Evolutionary conservation across 208 protist genomes (phyloP), one percentile per base, ranked within the genome.

Genomic region (Trypanosoma rangeli): DNA sequence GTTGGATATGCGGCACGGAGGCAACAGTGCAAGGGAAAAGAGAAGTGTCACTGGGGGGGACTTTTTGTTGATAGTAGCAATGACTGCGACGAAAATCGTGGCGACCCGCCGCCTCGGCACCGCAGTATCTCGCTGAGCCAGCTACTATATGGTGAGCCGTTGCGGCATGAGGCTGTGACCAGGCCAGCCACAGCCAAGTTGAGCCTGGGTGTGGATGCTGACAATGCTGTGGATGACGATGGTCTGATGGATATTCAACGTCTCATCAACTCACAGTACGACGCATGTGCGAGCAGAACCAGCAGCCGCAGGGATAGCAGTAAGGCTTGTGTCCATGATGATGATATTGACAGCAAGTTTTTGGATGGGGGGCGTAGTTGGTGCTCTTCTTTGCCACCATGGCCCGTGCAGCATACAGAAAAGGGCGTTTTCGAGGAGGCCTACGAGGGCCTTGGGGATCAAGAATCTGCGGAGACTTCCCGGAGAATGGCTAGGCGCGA

Each of bases 211-310:
- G 28, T 31, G 22, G 10, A 42, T 42, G 10, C 4, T 42, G 7
- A 42, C 10, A 10, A 42, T 42, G 37, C 4, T 42, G 37, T 13
- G 4, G 52, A 68, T 68, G 33, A 29, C 13, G 33, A 62, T 46
- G 26, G 10, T 8, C 8, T 55, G 54, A 54, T 39, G 5, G 52
- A 53, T 20, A 42, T 73, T 58, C 56, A 64, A 37, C 58, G 68
- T 24, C 48, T 73, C 22, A 57, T 66, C 37, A 48, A 59, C 39
- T 8, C 56, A 54, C 68, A 73, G 42, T 60, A 70, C 31, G 42
- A 31, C 4, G 7, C 13, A 9, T 56, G 48, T 53, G 48, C 20
- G 3, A 58, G 16, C 28, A 62, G 20, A 42, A 10, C 10, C 10
- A 42, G 10, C 37, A 42, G 10, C 37, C 37, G 10, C 37, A 42